Evolutionary conservation across 352 stramenopile species (phyloP).

Genomic region (Thalassiosira exigua): DNA sequence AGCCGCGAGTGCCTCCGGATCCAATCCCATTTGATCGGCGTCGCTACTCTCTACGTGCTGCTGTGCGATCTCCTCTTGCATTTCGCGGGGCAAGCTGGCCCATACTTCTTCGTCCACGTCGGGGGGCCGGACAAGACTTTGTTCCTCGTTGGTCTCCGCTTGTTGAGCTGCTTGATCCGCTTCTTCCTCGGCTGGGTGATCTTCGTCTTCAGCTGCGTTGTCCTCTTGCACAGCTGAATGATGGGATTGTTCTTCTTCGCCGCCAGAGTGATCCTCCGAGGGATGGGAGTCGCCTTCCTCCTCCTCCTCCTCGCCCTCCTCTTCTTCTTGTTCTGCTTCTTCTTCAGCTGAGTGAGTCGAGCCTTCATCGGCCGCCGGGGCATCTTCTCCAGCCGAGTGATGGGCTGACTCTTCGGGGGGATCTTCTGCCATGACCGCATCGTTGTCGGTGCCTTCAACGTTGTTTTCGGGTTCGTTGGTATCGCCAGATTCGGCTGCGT

Average conservation of each 20-base stretch:
- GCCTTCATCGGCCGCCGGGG: not conserved
- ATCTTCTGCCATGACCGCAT: not conserved
- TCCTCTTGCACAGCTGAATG: too few species aligned
- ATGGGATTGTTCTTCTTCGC: not conserved
- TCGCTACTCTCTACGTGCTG: conserved; percentile 80
- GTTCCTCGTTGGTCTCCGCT: conserved; percentile 16
- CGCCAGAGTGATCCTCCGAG: not conserved
- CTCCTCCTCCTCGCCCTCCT: not conserved
- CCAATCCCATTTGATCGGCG: conserved; percentile 71
- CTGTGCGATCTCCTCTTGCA: conserved; percentile 95
- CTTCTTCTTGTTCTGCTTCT: conserved; percentile 10
- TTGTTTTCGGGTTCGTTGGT: not conserved
- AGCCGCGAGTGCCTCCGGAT: conserved; percentile 93
- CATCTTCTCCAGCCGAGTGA: too few species aligned
- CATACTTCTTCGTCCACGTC: conserved; percentile 98
- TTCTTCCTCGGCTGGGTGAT: not conserved
- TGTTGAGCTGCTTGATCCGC: conserved; percentile 28
- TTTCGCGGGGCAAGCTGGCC: conserved; percentile 92
- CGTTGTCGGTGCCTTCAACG: not conserved
- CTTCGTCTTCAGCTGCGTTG: not conserved
- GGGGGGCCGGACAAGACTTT: conserved; percentile 87
- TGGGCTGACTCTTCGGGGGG: too few species aligned
- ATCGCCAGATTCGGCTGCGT: not conserved
- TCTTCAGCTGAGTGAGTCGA: not conserved
- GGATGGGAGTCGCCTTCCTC: not conserved